Evolutionary conservation across 2,329 filamentous ascomycete species (phyloP).

Genomic region (Aspergillus luchuensis): DNA sequence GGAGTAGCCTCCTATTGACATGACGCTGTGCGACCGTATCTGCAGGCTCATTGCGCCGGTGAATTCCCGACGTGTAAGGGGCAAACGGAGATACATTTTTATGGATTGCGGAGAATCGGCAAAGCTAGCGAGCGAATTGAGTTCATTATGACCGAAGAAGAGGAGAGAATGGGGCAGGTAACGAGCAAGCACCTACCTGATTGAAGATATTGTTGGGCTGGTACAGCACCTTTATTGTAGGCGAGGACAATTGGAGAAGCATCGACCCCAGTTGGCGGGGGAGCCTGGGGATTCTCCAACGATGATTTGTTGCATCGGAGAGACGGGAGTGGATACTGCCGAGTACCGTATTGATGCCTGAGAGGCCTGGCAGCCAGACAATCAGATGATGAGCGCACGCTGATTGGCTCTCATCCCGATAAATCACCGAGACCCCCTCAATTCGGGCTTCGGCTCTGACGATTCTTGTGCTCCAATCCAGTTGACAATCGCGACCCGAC

Average conservation of each 20-base stretch:
- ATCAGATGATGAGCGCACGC: conserved; percentile 15
- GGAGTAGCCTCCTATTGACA: not conserved
- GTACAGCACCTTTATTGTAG: not conserved
- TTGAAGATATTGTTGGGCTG: not conserved
- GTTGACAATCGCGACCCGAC: not conserved
- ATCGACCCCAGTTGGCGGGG: not conserved
- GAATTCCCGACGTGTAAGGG: conserved; percentile 24
- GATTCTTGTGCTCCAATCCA: not conserved
- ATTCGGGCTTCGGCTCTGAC: not conserved
- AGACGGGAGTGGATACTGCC: not conserved
- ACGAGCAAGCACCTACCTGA: not conserved
- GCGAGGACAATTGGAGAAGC: not conserved
- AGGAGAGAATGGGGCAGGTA: not conserved
- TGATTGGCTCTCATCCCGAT: conserved; percentile 33
- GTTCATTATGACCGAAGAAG: not conserved
- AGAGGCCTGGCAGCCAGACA: conserved; percentile 2
- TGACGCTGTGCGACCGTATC: conserved; percentile 13
- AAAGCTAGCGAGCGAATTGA: not conserved
- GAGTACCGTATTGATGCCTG: not conserved
- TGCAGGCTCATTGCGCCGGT: conserved; percentile 23
- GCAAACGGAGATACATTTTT: not conserved
- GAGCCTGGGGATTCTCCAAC: not conserved
- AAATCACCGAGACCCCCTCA: conserved; percentile 29
- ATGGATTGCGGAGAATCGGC: not conserved
- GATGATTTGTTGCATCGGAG: not conserved